These are phyloP conservation scores for button mushroom (Agaricus bisporus) DNA, from an alignment of 768 basidiomycete species.

Conservation along the genomic window DNA sequence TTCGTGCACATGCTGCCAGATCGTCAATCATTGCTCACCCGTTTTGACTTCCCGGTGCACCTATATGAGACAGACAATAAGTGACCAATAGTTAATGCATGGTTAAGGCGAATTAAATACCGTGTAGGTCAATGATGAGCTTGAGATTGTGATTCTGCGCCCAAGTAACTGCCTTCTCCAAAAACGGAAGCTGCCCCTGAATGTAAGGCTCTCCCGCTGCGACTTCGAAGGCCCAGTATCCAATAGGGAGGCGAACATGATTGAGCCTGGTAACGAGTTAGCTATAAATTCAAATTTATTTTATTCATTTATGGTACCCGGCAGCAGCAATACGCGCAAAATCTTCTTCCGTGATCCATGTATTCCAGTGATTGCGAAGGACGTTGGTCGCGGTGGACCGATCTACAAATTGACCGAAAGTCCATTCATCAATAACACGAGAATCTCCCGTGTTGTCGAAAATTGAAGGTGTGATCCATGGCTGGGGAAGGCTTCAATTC, in stretches of 20 bases:
- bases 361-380: constrained; percentile 69
- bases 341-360: constrained; percentile 81
- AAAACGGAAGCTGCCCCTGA: constrained; percentile 68
- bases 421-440: constrained; percentile 71
- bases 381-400: constrained; percentile 37
- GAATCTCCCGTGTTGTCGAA: constrained; percentile 60
- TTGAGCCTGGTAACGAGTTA: constrained; percentile 48
- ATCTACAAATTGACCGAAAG: constrained; percentile 62
- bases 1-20: background rate
- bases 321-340: constrained; percentile 70
- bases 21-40: constrained; percentile 37
- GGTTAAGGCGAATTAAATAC: constrained; percentile 17
- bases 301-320: constrained; percentile 39
- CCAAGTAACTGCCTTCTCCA: constrained; percentile 63
- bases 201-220: constrained; percentile 73
- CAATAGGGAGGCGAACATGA: constrained; percentile 80
- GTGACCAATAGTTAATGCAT: constrained; percentile 7
- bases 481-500: constrained; percentile 29
- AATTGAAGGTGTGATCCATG: constrained; percentile 75
- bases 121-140: constrained; percentile 75
- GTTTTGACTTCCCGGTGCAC: constrained; percentile 81
- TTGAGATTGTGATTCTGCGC: constrained; percentile 69
- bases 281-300: constrained; percentile 1
- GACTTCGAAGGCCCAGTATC: constrained; percentile 88
- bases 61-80: constrained; percentile 18